Conservation (phyloP, 306 rosid genomes). For the Datisca glomerata region DNA sequence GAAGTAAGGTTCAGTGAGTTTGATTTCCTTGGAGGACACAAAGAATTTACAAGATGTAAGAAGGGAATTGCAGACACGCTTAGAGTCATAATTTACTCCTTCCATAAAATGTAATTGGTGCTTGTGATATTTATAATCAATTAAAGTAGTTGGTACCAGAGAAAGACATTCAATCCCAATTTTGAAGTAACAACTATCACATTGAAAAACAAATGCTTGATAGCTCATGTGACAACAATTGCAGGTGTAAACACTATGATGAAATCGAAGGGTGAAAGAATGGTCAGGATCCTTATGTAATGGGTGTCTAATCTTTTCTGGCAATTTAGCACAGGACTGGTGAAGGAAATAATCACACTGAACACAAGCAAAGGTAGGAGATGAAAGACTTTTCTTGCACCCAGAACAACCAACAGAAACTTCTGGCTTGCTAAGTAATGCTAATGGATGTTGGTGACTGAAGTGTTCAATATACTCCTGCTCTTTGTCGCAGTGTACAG, state of each 20-base stretch:
- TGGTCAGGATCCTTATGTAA: neutral
- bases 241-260: too few species aligned
- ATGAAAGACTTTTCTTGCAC: neutral
- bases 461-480: neutral
- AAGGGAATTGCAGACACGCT: neutral
- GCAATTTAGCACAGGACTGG: conserved; percentile 1
- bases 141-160: neutral
- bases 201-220: neutral
- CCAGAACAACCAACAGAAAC: neutral
- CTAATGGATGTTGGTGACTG: neutral
- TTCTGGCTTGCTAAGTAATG: too few species aligned
- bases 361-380: neutral
- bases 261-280: neutral
- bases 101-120: neutral
- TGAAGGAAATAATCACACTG: conserved; percentile 3
- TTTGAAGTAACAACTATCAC: neutral
- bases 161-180: neutral
- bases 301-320: neutral
- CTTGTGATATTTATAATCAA: neutral
- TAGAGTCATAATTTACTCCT: neutral
- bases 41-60: conserved; percentile 3
- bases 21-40: neutral
- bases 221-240: neutral
- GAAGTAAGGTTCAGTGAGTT: neutral
- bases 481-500: neutral